Percentiles rank a stretch among this genome's conserved stretches.
Conservation (phyloP, 345 rosid species). For the Dipteronia sinensis region DNA sequence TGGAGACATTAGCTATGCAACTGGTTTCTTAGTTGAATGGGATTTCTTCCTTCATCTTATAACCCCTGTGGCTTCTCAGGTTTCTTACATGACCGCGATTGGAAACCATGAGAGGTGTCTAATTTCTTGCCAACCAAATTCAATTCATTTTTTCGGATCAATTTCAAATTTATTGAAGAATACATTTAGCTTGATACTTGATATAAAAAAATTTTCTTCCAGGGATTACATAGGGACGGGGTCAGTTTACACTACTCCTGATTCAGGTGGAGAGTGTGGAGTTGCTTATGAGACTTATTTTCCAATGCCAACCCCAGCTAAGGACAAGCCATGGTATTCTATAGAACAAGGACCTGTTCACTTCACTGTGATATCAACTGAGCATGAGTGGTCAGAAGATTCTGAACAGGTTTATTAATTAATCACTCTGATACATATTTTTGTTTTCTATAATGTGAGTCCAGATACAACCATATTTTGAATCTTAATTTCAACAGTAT, state of each 20-base stretch:
- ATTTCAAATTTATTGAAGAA: too few relatives aligned
- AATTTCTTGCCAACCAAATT: too few relatives aligned
- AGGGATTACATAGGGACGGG: slow-evolving; percentile 61
- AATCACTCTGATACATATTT: neutral
- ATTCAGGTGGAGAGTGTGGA: slow-evolving; percentile 80
- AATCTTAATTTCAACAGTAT: slow-evolving; percentile 31
- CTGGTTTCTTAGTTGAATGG: slow-evolving; percentile 75
- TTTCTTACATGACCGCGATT: slow-evolving; percentile 71
- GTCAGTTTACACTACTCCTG: slow-evolving; percentile 39
- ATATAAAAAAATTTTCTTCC: neutral
- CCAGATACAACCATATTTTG: neutral
- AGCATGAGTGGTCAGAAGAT: slow-evolving; percentile 45
- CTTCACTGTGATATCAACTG: slow-evolving; percentile 63
- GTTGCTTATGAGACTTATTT: slow-evolving; percentile 71
- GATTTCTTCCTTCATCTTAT: slow-evolving; percentile 64
- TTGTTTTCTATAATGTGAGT: too few relatives aligned
- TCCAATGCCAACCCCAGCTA: slow-evolving; percentile 61
- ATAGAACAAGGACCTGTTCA: slow-evolving; percentile 62
- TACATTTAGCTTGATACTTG: too few relatives aligned
- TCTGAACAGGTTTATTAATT: slow-evolving; percentile 54
- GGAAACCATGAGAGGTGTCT: slow-evolving; percentile 71
- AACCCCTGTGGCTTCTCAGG: slow-evolving; percentile 53
- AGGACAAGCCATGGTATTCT: slow-evolving; percentile 75
- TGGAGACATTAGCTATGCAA: slow-evolving; percentile 80
- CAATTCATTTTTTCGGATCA: too few relatives aligned